Evolutionary conservation across 176 grass and related monocot genomes (phyloP).

Genomic region (Juncus effusus): DNA sequence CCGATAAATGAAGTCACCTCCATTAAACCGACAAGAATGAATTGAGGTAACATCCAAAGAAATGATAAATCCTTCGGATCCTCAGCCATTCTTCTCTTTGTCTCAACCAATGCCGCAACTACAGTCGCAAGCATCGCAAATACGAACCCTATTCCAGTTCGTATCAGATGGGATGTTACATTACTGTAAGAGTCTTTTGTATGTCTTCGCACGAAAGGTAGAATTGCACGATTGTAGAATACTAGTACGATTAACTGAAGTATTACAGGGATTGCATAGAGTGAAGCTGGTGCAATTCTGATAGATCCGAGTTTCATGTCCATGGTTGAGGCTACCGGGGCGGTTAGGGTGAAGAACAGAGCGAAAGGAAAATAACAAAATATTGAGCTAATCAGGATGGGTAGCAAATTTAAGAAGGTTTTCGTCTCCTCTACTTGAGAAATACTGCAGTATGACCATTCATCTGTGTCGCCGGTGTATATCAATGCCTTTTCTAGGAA

Average conservation of each 20-base stretch:
- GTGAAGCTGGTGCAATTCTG: constrained; percentile 46
- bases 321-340: constrained; percentile 59
- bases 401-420: constrained; percentile 42
- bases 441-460: constrained; percentile 36
- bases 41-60: constrained; percentile 29
- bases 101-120: constrained; percentile 21
- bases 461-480: constrained; percentile 13
- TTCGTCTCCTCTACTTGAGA: constrained; percentile 42
- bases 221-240: constrained; percentile 18
- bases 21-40: constrained; percentile 50
- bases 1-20: constrained; percentile 65
- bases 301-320: constrained; percentile 28
- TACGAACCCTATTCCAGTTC: constrained; percentile 39
- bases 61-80: constrained; percentile 15
- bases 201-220: constrained; percentile 10
- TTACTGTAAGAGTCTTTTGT: constrained; percentile 2
- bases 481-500: constrained; percentile 37
- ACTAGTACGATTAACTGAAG: constrained; percentile 45
- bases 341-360: constrained; percentile 53
- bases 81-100: constrained; percentile 8
- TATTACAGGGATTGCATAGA: constrained; percentile 56
- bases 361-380: constrained; percentile 48
- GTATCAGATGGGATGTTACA: constrained; percentile 13
- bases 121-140: constrained; percentile 37
- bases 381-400: constrained; percentile 47